Evolutionary conservation across 2,329 filamentous ascomycete species (phyloP).

Genomic region (Penicillium sp.): DNA sequence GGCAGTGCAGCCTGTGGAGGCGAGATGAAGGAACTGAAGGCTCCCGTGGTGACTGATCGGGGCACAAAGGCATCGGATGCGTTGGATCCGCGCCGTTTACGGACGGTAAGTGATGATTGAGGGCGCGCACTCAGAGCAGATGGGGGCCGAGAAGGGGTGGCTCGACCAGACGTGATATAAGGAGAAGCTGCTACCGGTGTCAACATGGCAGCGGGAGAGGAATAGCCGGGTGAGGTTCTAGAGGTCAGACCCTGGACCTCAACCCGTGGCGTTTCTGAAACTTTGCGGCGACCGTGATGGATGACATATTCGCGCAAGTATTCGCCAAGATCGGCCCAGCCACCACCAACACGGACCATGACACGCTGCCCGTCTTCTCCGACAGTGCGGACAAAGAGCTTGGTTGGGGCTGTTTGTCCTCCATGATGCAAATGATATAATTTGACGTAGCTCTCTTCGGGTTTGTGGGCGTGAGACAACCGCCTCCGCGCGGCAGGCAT

Average conservation of each 20-base stretch:
- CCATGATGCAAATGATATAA: slow-evolving; percentile 88
- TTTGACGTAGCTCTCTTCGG: slow-evolving; percentile 73
- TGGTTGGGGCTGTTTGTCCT: slow-evolving; percentile 84
- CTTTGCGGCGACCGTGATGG: slow-evolving; percentile 78
- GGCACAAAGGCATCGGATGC: slow-evolving; percentile 34
- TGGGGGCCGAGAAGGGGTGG: slow-evolving; percentile 40
- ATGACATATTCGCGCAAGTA: slow-evolving; percentile 91
- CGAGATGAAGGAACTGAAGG: slow-evolving; percentile 34
- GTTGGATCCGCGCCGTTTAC: slow-evolving; percentile 42
- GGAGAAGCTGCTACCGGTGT: slow-evolving; percentile 21
- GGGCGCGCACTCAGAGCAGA: slow-evolving; percentile 42
- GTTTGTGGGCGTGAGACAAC: slow-evolving; percentile 35
- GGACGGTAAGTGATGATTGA: slow-evolving; percentile 42
- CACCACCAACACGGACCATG: slow-evolving; percentile 96
- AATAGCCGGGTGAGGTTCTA: slow-evolving; percentile 33
- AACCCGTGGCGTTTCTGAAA: slow-evolving; percentile 55
- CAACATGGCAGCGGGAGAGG: slow-evolving; percentile 31
- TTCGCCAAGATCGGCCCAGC: slow-evolving; percentile 96
- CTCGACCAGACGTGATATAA: slow-evolving; percentile 30
- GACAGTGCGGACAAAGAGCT: slow-evolving; percentile 89
- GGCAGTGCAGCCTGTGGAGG: slow-evolving; percentile 27
- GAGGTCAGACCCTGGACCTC: slow-evolving; percentile 56
- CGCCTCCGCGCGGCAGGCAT: slow-evolving; percentile 57
- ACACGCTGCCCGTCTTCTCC: slow-evolving; percentile 88
- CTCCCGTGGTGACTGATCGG: slow-evolving; percentile 31